Evolutionary conservation across 768 basidiomycete species (phyloP), one percentile per base, ranked within the genome.

Genomic region (Sistotremastrum niveocremeum): DNA sequence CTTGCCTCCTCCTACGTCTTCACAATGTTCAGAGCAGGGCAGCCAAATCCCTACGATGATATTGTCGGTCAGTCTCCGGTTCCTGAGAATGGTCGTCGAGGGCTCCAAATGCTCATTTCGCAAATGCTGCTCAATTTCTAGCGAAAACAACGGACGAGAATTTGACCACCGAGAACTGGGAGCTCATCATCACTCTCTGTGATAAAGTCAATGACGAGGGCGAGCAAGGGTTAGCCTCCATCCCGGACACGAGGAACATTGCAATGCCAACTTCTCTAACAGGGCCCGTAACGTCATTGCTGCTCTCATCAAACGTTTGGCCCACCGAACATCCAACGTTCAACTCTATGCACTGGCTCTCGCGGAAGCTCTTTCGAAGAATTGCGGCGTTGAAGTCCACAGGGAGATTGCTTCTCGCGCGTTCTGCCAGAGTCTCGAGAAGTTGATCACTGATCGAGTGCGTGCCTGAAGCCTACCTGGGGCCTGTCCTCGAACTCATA

Each of bases 71-170:
- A 60, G 86, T 78, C 44, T 12, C 45, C 8, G 5, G 33, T 42
- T 42, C 45, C 36, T 47, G 37, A 12, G 46, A 20, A 40, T 32
- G 41, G 29, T 5, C 41, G 34, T 41, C 38, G 31, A 39, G n/a
- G 36, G 20, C 20, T 20, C 20, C 20, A 20, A 20, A 20, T 20
- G 46, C 39, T 30, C 40, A 47, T 29, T 7, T 31, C 7, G 42
- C 5, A 39, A 37, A 34, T 11, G 5, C 12, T 31, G 35, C 37
- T 34, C 37, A 28, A n/a, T 45, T 29, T 34, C 28, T 63, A 95
- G 93, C 65, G 56, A 94, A 95, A 66, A 85, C 94, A 34, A 99
- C 95, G n/a, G 89, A 93, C 61, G 95, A 98, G 74, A 91, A 90
- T 61, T 69, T 93, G 48, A 93, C 93, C 1, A 71, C 73, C 46